These are phyloP conservation scores for Rugonectria rugulosa DNA, from an alignment of 2,329 filamentous ascomycete genomes.

Conservation along the genomic window DNA sequence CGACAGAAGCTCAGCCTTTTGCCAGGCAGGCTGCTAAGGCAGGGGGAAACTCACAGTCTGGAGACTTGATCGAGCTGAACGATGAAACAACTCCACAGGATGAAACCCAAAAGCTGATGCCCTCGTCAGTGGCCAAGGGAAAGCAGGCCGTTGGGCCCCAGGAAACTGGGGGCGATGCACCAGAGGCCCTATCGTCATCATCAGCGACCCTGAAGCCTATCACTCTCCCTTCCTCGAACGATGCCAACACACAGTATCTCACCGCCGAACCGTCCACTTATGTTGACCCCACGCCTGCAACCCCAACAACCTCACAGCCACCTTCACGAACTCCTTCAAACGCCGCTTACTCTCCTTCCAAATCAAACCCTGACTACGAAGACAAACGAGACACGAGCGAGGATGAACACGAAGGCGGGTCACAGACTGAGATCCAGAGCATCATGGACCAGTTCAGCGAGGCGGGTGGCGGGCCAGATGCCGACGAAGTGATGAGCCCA, in stretches of 20 bases:
- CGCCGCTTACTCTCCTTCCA: conserved; percentile 61
- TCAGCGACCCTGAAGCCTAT: conserved; percentile 58
- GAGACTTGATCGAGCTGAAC: conserved; percentile 34
- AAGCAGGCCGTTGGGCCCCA: conserved; percentile 36
- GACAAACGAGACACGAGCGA: conserved; percentile 65
- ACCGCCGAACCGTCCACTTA: conserved; percentile 58
- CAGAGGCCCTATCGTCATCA: conserved; percentile 53
- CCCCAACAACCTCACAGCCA: conserved; percentile 61
- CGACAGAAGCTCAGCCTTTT: conserved; percentile 9
- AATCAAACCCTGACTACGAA: conserved; percentile 62
- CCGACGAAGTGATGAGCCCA: conserved; percentile 91
- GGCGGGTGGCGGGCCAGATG: conserved; percentile 72
- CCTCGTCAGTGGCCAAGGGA: conserved; percentile 30
- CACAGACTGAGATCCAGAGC: conserved; percentile 87
- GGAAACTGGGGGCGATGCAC: conserved; percentile 15
- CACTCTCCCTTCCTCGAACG: conserved; percentile 46
- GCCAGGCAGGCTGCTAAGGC: neutral
- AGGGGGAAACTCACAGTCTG: conserved; percentile 8
- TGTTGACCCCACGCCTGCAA: conserved; percentile 66
- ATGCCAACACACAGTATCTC: conserved; percentile 52
- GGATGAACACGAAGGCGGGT: conserved; percentile 72
- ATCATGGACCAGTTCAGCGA: conserved; percentile 97
- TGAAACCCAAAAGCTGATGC: conserved; percentile 13
- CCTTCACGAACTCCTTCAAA: conserved; percentile 67
- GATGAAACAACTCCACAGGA: conserved; percentile 19